A percentile compares a stretch with the other conserved stretches of the same genome.
phyloP scores from a whole-genome alignment of 768 basidiomycete genomes.

The Leccinum incarnatum region DNA sequence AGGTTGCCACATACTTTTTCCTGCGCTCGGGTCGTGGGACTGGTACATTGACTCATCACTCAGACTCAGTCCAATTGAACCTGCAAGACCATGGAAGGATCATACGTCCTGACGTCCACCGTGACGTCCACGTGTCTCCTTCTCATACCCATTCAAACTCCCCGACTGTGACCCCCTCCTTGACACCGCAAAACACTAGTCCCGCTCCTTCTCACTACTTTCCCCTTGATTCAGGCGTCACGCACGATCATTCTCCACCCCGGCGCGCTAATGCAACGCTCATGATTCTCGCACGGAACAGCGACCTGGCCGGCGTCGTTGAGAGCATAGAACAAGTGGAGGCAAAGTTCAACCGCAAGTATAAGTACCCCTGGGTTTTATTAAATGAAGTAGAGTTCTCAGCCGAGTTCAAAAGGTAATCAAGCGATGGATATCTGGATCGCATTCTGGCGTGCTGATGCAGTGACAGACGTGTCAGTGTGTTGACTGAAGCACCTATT shows the following conservation, averaged over 20 bases:
- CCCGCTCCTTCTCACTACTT: constrained; percentile 4
- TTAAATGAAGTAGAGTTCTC: constrained; percentile 61
- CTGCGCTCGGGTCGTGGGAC: constrained; percentile 11
- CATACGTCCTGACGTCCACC: not conserved
- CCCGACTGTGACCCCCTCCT: not conserved
- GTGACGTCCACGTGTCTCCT: not conserved
- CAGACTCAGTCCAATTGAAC: constrained; percentile 4
- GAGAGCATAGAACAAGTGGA: constrained; percentile 55
- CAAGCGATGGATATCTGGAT: not conserved
- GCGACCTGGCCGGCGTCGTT: constrained; percentile 43
- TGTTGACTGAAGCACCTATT: constrained; percentile 42
- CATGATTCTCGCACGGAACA: constrained; percentile 52
- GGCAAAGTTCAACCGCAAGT: constrained; percentile 55
- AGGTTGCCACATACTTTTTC: constrained; percentile 25
- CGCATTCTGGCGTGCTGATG: constrained; percentile 10
- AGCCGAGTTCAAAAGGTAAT: constrained; percentile 48
- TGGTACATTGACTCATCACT: constrained; percentile 1
- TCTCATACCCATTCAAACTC: not conserved
- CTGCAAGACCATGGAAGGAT: not conserved
- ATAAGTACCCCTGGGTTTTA: constrained; percentile 61
- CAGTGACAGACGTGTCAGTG: constrained; percentile 30
- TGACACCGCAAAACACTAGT: not conserved
- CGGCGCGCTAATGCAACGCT: constrained; percentile 57
- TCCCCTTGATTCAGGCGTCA: not conserved
- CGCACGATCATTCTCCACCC: not conserved